phyloP scores from a whole-genome alignment of 2,329 filamentous ascomycete species.

The Coniella vitis region DNA sequence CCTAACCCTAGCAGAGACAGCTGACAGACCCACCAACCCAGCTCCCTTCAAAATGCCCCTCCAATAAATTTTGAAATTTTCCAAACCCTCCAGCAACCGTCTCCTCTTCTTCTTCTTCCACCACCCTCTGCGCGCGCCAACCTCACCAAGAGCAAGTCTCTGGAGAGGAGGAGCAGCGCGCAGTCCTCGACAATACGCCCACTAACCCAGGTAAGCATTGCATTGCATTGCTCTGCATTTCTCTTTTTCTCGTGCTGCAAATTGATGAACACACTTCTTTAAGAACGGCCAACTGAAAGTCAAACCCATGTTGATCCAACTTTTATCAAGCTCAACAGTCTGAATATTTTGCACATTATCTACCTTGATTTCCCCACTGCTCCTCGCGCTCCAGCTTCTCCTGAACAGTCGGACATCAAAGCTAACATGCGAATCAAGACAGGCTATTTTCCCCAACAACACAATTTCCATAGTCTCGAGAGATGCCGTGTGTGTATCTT shows the following conservation, averaged over 20 bases:
- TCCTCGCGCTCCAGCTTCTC: not conserved
- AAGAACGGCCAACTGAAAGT: conserved; percentile 22
- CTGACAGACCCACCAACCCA: no score
- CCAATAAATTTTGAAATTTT: no score
- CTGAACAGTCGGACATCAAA: not conserved
- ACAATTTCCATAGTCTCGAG: conserved; percentile 10
- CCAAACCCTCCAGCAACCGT: no score
- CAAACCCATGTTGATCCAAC: conserved; percentile 23
- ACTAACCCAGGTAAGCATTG: not conserved
- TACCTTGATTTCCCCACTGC: not conserved
- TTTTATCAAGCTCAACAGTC: conserved; percentile 60
- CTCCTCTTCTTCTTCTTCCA: no score
- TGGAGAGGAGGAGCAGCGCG: no score
- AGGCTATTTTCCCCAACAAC: no score
- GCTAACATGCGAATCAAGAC: conserved; percentile 2
- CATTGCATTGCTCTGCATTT: not conserved
- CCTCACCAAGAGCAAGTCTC: no score
- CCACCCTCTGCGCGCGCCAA: no score
- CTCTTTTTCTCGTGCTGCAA: not conserved
- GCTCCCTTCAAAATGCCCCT: no score
- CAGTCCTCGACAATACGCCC: no score
- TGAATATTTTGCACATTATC: conserved; percentile 30
- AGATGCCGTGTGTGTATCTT: not conserved
- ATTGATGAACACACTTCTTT: conserved; percentile 19
- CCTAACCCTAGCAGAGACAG: no score